Evolutionary conservation across 345 rosid genomes (phyloP).

Genomic region (Anacardium occidentale): DNA sequence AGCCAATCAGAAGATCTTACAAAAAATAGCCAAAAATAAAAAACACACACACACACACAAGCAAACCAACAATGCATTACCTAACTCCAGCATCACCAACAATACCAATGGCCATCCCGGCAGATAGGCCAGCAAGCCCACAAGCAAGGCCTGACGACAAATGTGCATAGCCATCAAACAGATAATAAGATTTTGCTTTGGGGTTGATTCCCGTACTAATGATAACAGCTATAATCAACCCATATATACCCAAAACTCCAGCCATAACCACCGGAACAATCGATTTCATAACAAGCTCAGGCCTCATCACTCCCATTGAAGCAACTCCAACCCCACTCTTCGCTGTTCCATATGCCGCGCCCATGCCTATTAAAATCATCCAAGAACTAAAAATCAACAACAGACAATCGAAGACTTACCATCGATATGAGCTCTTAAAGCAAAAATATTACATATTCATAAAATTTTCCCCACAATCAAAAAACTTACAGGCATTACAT

Average conservation of each 20-base stretch:
- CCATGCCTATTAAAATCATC: constrained; percentile 31
- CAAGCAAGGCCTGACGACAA: constrained; percentile 46
- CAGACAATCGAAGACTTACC: not conserved
- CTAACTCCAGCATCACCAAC: constrained; percentile 40
- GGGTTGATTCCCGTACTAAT: constrained; percentile 44
- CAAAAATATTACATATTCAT: no score
- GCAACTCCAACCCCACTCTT: constrained; percentile 49
- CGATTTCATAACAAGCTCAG: constrained; percentile 45
- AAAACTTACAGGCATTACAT: no score
- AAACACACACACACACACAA: not conserved
- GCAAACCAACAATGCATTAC: constrained; percentile 11
- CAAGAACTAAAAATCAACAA: not conserved
- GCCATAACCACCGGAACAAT: constrained; percentile 51
- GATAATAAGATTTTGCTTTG: constrained; percentile 24
- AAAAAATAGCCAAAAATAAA: not conserved
- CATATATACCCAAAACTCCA: constrained; percentile 45
- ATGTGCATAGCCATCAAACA: constrained; percentile 45
- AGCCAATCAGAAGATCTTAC: not conserved
- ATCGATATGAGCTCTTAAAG: no score
- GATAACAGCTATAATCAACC: constrained; percentile 44
- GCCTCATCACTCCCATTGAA: constrained; percentile 48
- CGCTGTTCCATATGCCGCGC: constrained; percentile 45
- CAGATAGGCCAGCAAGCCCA: constrained; percentile 49
- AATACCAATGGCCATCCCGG: constrained; percentile 48
- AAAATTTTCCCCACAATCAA: no score